A percentile compares a stretch with the other conserved stretches of the same genome.
Conservation (phyloP, 345 rosid species). For the Physaria fendleri region DNA sequence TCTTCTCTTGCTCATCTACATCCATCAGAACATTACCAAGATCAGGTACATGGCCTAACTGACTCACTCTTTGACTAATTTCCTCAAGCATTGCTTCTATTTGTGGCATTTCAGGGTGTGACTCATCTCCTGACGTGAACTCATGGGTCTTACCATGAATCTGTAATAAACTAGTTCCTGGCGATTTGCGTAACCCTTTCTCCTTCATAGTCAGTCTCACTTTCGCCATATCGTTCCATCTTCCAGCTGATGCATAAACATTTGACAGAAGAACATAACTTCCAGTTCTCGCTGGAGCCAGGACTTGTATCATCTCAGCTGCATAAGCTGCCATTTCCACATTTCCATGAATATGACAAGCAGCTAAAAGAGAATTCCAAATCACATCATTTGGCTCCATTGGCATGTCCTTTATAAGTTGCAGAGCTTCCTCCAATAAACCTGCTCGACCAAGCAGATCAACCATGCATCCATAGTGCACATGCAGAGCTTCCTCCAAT, state of each 20-base stretch:
- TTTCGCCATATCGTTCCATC: constrained; percentile 50
- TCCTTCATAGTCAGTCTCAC: too few species aligned
- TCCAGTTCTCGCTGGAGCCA: constrained; percentile 41
- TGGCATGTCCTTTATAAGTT: constrained; percentile 47
- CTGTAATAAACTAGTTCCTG: too few species aligned
- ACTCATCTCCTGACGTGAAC: too few species aligned
- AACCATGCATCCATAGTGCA: constrained; percentile 75
- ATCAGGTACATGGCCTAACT: constrained; percentile 58
- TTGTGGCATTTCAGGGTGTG: constrained; percentile 42
- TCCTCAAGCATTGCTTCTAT: constrained; percentile 46
- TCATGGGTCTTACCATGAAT: too few species aligned
- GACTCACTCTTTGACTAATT: constrained; percentile 34
- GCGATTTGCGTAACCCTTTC: too few species aligned
- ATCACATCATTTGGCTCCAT: constrained; percentile 60
- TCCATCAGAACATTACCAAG: constrained; percentile 46
- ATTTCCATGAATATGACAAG: constrained; percentile 47
- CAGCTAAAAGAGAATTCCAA: constrained; percentile 58
- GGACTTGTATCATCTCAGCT: constrained; percentile 38
- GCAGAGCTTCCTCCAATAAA: constrained; percentile 43
- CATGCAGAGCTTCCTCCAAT: constrained; percentile 45
- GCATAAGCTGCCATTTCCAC: constrained; percentile 46
- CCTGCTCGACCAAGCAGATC: constrained; percentile 72
- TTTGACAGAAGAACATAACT: constrained; percentile 50
- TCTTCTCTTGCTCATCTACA: constrained; percentile 53
- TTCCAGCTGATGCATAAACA: constrained; percentile 53